Evolutionary conservation across 257 asterid species (phyloP), one percentile per base, ranked within the genome.

Genomic region (Cruciata laevipes): DNA sequence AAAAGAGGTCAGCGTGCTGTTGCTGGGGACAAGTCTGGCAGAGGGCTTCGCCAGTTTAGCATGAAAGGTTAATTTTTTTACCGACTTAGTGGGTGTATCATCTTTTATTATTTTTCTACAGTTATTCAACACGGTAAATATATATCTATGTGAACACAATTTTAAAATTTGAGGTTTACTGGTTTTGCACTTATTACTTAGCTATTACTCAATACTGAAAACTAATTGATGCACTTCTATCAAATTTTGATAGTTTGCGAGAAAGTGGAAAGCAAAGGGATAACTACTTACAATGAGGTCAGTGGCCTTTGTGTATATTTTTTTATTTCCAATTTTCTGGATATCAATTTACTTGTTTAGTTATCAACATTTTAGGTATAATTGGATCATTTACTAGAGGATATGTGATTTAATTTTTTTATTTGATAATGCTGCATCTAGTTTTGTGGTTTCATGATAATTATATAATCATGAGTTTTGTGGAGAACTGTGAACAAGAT

Each of bases 21-120:
- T 63, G 89, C 85, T 71, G 96, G 95, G 72, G 99, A 90, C 78
- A 94, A 90, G 85, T 84, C 77, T 82, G 96, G 99, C 67, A 86
- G 99, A 75, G 99, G 99, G 71, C 99, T 94, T 63, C 95, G 99
- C 32, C 99, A 90, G 73, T 94, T 94, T 76, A 94, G 99, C 96
- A 94, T 90, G 97, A 90, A 94, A 94, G 96, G 99, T 86, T 38
- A 57, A 38, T 67, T 70, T 63, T 0, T 38, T 23, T 70, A 42
- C 12, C 18, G 2, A 42, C 17, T 0, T 42, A 47, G 55, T 47
- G 55, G 20, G 51, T 42, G 51, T 42, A 42, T 42, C 17, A 42
- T 37, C 44, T 37, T 69, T 35, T 58, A 57, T 6, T 52, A 37
- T 37, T 57, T 30, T 63, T 6, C 21, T 27, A 17, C 11, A 0